These are phyloP conservation scores for Aspergillus versicolor DNA, from an alignment of 2,329 filamentous ascomycete genomes.

Conservation along the genomic window DNA sequence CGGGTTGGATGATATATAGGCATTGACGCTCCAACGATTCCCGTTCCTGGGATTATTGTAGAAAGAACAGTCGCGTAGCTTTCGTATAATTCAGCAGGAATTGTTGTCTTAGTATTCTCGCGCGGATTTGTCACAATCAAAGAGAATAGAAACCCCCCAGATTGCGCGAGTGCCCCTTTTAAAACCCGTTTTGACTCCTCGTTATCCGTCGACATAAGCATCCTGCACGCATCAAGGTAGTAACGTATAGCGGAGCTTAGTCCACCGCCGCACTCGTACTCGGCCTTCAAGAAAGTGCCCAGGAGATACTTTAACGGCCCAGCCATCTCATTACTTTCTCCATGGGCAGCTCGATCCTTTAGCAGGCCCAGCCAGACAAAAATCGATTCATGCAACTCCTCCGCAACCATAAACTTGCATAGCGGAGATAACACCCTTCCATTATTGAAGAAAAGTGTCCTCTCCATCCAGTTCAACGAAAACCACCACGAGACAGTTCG, in stretches of 20 bases:
- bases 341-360: slow-evolving; percentile 27
- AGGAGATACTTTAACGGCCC: slow-evolving; percentile 21
- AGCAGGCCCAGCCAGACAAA: slow-evolving; percentile 37
- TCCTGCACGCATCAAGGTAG: slow-evolving; percentile 28
- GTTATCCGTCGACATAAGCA: slow-evolving; percentile 17
- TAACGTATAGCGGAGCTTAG: slow-evolving; percentile 31
- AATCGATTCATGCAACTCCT: slow-evolving; percentile 34
- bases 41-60: slow-evolving; percentile 21
- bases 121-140: slow-evolving; percentile 26
- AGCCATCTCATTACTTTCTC: no score
- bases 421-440: slow-evolving; percentile 23
- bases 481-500: slow-evolving; percentile 41
- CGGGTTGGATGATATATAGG: slow-evolving; percentile 39
- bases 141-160: slow-evolving; percentile 24
- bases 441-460: slow-evolving; percentile 32
- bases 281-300: slow-evolving; percentile 32
- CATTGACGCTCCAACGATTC: slow-evolving; percentile 28
- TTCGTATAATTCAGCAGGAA: slow-evolving; percentile 33
- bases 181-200: slow-evolving; percentile 3
- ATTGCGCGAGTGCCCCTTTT: slow-evolving; percentile 23
- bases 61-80: slow-evolving; percentile 28
- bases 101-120: slow-evolving; percentile 19
- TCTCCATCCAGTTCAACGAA: slow-evolving; percentile 34
- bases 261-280: slow-evolving; percentile 34
- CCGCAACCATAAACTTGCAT: slow-evolving; percentile 41